These are phyloP conservation scores for Mucor irregularis DNA, from an alignment of 371 early-diverging fungal species.

Conservation along the genomic window DNA sequence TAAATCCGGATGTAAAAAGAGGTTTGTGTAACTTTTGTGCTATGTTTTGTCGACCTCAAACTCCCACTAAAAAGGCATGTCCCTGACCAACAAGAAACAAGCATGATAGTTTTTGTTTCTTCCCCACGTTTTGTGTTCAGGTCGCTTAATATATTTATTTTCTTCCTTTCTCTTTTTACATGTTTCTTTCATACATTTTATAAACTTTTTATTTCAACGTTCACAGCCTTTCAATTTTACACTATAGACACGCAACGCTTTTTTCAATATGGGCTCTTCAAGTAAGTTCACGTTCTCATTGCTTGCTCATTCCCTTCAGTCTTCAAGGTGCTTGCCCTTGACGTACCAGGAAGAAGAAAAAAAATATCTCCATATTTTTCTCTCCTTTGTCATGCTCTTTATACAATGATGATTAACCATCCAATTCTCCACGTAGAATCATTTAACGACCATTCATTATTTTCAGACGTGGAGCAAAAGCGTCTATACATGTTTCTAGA, in stretches of 20 bases:
- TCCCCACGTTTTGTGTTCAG: conserved; percentile 14
- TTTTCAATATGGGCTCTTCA: conserved; percentile 1
- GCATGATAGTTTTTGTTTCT: conserved; percentile 5
- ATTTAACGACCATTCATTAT: conserved; percentile 3
- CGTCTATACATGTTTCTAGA: conserved; percentile 16
- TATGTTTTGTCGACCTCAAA: neutral
- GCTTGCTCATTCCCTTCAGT: too few species aligned
- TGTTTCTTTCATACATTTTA: too few species aligned
- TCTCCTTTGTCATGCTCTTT: too few species aligned
- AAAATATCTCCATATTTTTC: too few species aligned
- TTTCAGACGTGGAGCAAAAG: conserved; percentile 18
- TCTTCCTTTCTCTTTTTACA: neutral
- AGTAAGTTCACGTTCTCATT: neutral
- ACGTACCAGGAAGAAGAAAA: too few species aligned
- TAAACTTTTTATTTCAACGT: too few species aligned
- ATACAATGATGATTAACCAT: too few species aligned
- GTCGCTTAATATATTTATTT: neutral
- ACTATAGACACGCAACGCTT: too few species aligned
- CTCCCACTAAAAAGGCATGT: too few species aligned
- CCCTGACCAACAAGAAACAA: neutral
- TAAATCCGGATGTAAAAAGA: neutral
- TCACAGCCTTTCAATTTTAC: neutral
- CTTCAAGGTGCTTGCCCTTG: too few species aligned
- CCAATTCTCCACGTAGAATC: too few species aligned
- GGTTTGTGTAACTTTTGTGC: neutral